Evolutionary conservation across 345 rosid genomes (phyloP).

Genomic region (Psidium friedrichsthalianum): DNA sequence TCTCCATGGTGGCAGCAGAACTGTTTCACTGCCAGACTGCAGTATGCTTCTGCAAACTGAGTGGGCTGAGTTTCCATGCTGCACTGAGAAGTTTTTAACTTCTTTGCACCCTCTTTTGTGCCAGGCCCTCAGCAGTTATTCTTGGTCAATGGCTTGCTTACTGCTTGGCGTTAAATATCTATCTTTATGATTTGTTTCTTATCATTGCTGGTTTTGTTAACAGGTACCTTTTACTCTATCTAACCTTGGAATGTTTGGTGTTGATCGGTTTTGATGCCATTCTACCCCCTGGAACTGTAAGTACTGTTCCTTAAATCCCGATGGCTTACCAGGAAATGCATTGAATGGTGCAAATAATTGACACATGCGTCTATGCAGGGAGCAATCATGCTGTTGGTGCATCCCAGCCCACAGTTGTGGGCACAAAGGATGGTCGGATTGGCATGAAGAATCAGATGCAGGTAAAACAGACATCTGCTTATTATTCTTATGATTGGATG

Average conservation of each 20-base stretch:
- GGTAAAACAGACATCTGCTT: slow-evolving; percentile 24
- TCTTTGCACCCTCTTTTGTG: background rate
- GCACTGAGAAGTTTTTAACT: background rate
- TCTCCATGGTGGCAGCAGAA: background rate
- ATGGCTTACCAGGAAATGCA: background rate
- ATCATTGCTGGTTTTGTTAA: background rate
- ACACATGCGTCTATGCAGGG: slow-evolving; percentile 34
- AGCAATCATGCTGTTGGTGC: slow-evolving; percentile 97
- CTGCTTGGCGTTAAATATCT: background rate
- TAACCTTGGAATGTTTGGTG: slow-evolving; percentile 98
- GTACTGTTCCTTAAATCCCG: slow-evolving; percentile 9
- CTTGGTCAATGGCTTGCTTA: background rate
- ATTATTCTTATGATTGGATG: background rate
- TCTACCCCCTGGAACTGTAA: slow-evolving; percentile 91
- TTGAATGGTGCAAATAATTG: background rate
- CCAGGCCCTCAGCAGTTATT: background rate
- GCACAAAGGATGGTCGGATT: slow-evolving; percentile 71
- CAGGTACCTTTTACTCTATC: slow-evolving; percentile 95
- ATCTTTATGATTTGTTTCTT: background rate
- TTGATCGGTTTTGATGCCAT: slow-evolving; percentile 97
- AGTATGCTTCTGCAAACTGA: background rate
- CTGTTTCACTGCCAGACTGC: background rate
- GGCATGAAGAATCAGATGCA: slow-evolving; percentile 97
- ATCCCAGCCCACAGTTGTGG: slow-evolving; percentile 77
- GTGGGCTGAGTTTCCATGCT: background rate